Evolutionary conservation across 2,329 filamentous ascomycete genomes (phyloP), one percentile per base, ranked within the genome.

Genomic region (Gliomastix tumulicola): DNA sequence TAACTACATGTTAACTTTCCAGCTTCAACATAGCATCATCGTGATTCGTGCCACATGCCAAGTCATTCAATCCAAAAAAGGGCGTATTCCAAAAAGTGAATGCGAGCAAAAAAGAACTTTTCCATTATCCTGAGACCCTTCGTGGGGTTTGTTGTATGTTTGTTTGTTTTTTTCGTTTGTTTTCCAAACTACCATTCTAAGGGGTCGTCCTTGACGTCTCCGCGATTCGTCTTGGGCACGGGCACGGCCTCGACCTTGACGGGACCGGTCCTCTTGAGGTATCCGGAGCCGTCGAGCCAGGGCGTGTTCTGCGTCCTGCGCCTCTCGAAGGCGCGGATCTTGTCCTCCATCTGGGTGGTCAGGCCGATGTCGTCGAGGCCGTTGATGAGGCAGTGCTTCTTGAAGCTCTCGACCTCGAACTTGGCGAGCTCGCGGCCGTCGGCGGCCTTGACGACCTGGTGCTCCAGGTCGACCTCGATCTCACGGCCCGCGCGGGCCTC

Each of bases 361-460:
- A 97, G 66, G 23, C 90, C 90, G 52, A 97, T 97, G 50, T 97
- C 92, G 56, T 97, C 90, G 9, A 97, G 78, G 0, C 90, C 90
- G 55, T 97, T 94, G 51, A 94, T 62, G 35, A 97, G 67, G 62
- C 90, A 97, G 66, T 97, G 88, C 66, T 94, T 94, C 57, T 88
- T 73, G 71, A 97, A 97, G 63, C 84, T 79, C 56, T 97, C 90
- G 6, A 95, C 85, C 1, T 95, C 84, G 54, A 97, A 97, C 28
- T 65, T 62, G 54, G 82, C 82, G 36, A 97, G 74, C 47, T 78
- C 76, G 43, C 79, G 79, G 45, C 90, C 90, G 15, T 74, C 64
- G 0, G 76, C 79, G 46, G 86, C 80, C 56, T 84, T 87, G 65
- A 97, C 82, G 35, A 79, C 65, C 66, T 96, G 89, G 59, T 84